These are phyloP conservation scores for Hyphopichia buzzinii DNA, from an alignment of 1,139 yeast species.

Conservation along the genomic window DNA sequence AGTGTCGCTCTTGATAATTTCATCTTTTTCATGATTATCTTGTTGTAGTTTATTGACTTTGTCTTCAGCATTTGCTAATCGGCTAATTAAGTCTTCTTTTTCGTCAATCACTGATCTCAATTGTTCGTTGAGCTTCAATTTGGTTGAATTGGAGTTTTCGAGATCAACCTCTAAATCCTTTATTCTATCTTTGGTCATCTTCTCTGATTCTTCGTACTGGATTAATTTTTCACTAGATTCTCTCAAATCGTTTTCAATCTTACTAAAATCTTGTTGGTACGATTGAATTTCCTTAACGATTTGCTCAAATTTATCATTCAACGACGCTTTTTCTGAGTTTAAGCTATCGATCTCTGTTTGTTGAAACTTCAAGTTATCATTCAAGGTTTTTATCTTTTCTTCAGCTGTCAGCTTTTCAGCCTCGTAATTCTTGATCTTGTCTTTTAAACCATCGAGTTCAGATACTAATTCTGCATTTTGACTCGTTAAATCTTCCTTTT, in stretches of 20 bases:
- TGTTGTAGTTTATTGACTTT: conserved; percentile 11
- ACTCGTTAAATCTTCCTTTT: conserved; percentile 14
- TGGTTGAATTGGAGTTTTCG: conserved; percentile 5
- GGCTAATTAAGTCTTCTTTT: conserved; percentile 16
- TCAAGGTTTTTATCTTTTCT: not conserved
- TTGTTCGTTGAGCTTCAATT: conserved; percentile 18
- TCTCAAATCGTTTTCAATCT: conserved; percentile 1
- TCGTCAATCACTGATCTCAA: conserved; percentile 12
- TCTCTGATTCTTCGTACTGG: not conserved
- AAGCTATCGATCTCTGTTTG: conserved; percentile 2
- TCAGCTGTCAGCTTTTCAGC: conserved; percentile 16
- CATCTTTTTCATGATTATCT: conserved; percentile 21
- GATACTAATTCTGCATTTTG: conserved; percentile 11
- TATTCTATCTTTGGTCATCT: conserved; percentile 2
- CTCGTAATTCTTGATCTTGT: conserved; percentile 19
- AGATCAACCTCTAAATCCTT: conserved; percentile 1
- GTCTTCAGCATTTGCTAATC: conserved; percentile 17
- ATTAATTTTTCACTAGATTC: conserved; percentile 2
- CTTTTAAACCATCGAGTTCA: conserved; percentile 21
- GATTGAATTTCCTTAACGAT: conserved; percentile 4
- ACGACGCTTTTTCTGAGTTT: conserved; percentile 3
- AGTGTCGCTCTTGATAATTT: conserved; percentile 23
- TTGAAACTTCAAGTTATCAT: conserved; percentile 2
- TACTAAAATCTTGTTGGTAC: conserved; percentile 1
- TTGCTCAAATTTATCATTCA: conserved; percentile 3